Evolutionary conservation across 345 rosid species (phyloP).

Genomic region (Iberis pinnata): DNA sequence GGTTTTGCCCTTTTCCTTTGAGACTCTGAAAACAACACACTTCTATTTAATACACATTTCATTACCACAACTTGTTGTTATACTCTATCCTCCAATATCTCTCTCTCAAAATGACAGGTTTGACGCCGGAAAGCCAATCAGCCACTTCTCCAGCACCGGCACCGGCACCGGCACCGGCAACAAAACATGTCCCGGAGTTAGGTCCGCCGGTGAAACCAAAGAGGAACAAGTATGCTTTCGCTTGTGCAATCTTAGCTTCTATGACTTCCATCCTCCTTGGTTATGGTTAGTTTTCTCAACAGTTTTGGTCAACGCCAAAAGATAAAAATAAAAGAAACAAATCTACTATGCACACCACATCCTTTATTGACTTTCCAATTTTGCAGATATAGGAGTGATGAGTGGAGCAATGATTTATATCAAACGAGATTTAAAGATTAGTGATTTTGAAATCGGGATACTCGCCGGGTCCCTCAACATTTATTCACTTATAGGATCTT

Average conservation of each 20-base stretch:
- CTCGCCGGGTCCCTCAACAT: conserved; percentile 60
- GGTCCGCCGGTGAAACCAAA: conserved; percentile 48
- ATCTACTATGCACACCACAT: too few species aligned
- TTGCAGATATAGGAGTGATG: conserved; percentile 77
- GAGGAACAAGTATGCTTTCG: conserved; percentile 59
- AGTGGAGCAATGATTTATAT: conserved; percentile 66
- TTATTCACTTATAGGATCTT: conserved; percentile 65
- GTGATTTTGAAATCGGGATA: conserved; percentile 42
- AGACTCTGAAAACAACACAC: conserved; percentile 8
- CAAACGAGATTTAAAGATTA: conserved; percentile 37
- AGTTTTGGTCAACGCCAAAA: conserved; percentile 16
- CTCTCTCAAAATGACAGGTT: conserved; percentile 11
- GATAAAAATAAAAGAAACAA: too few species aligned
- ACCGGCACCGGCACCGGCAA: conserved; percentile 2
- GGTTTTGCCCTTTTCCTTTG: conserved; percentile 17
- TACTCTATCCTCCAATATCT: conserved; percentile 20
- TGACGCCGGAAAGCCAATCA: conserved; percentile 20
- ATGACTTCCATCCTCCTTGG: conserved; percentile 82
- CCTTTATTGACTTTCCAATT: too few species aligned
- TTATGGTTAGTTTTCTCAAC: conserved; percentile 49
- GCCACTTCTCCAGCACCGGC: too few species aligned
- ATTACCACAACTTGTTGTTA: conserved; percentile 21
- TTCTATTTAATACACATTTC: conserved; percentile 26
- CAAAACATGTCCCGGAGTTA: too few species aligned
- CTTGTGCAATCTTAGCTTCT: conserved; percentile 66